Evolutionary conservation across 768 basidiomycete genomes (phyloP), one percentile per base, ranked within the genome.

Genomic region (Hericium coralloides): DNA sequence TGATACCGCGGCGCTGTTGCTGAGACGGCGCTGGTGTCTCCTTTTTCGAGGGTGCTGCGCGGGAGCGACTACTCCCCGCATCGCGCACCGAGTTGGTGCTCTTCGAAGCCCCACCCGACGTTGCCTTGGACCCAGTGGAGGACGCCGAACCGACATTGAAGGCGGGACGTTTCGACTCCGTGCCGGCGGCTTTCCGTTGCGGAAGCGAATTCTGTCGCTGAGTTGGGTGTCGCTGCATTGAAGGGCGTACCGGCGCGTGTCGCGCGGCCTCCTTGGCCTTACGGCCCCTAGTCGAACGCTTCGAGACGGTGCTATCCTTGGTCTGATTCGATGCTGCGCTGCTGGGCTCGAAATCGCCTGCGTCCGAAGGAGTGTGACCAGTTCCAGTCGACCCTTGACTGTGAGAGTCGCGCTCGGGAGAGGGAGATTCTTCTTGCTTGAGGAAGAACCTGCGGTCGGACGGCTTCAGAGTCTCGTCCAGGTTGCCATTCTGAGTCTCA

Each of bases 141-240:
- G 82, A 82, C 57, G 75, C 73, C 17, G 83, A 84, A 2, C 82
- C 83, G 55, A 85, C 77, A 61, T 82, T 81, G 58, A 85, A 83
- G 63, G 72, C 72, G 12, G 73, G 65, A 62, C 47, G 49, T 57
- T 66, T 63, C 58, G 60, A 58, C 52, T 60, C 48, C 52, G 64
- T 66, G 31, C 38, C 50, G 3, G 58, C 45, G 8, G 60, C 59
- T 53, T 65, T 66, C 58, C 60, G 58, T 38, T 63, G 63, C 41
- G 58, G 57, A 23, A 38, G 25, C 9, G 26, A 12, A 18, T 31
- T 31, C 8, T 17, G 38, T 18, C 53, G 53, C 12, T 54, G 53
- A 2, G 52, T n/a, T 17, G 6, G 37, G 12, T 20, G 25, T 18
- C 60, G 58, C 8, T 54, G 36, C 25, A 62, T 26, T 14, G 45